Percentiles rank a stretch among this genome's conserved stretches.
phyloP scores from a whole-genome alignment of 202 grass and related monocot genomes.

The Zoysia matrella region DNA sequence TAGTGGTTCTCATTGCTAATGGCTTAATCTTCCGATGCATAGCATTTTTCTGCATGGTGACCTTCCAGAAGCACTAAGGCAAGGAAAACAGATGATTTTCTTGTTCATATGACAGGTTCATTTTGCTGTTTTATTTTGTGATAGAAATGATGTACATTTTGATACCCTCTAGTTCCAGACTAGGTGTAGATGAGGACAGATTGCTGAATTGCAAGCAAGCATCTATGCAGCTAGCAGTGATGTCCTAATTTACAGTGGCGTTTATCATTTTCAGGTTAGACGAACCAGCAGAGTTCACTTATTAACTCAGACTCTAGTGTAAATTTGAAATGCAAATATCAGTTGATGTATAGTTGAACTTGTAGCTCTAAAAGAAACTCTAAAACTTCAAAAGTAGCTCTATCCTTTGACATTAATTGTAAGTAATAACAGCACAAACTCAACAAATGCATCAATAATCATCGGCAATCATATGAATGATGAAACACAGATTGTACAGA shows the following conservation, averaged over 20 bases:
- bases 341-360: neutral
- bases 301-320: too few relatives aligned
- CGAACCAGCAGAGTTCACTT: too few relatives aligned
- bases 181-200: conserved; percentile 39
- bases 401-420: neutral
- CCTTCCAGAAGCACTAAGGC: conserved; percentile 72
- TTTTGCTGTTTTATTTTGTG: conserved; percentile 23
- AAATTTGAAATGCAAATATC: neutral
- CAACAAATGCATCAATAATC: neutral
- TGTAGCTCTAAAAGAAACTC: neutral
- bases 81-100: neutral
- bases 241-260: conserved; percentile 27
- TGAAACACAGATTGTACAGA: neutral
- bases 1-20: conserved; percentile 66
- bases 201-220: conserved; percentile 30
- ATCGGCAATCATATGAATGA: neutral
- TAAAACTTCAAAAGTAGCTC: neutral
- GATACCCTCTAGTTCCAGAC: conserved; percentile 3
- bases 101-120: conserved; percentile 3
- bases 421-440: neutral
- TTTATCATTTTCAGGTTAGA: too few relatives aligned
- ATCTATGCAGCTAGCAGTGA: conserved; percentile 11
- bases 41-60: conserved; percentile 92
- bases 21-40: conserved; percentile 72
- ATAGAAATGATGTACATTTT: conserved; percentile 55